Conservation (phyloP, 2,329 filamentous ascomycete genomes). For the Ophiostoma pallidulum region DNA sequence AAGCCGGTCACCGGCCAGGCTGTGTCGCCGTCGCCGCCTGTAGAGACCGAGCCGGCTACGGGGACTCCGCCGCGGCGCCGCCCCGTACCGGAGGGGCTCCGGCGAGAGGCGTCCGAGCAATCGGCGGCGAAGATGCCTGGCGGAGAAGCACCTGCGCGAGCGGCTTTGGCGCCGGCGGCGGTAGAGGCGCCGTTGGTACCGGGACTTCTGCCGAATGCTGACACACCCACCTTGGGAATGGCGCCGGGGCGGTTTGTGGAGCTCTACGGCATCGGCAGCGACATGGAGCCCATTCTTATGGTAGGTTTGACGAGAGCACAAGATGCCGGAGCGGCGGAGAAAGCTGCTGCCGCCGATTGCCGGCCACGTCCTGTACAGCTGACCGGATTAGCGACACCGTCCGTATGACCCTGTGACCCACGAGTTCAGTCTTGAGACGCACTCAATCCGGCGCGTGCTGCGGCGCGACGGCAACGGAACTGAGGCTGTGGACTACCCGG, state of each 20-base stretch:
- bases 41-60: neutral
- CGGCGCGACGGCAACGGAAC: conserved; percentile 20
- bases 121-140: too few relatives aligned
- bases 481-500: conserved; percentile 22
- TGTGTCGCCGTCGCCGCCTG: conserved; percentile 13
- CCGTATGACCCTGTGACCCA: conserved; percentile 8
- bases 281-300: conserved; percentile 28
- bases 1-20: conserved; percentile 7
- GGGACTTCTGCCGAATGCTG: neutral
- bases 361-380: neutral
- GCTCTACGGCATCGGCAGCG: conserved; percentile 26
- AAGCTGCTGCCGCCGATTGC: too few relatives aligned
- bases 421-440: conserved; percentile 12
- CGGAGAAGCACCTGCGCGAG: too few relatives aligned
- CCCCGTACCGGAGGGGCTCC: too few relatives aligned
- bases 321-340: neutral
- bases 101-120: too few relatives aligned
- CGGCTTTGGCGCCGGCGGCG: too few relatives aligned
- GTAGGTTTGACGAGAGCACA: neutral
- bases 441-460: conserved; percentile 10
- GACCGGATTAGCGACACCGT: conserved; percentile 6
- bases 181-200: too few relatives aligned
- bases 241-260: conserved; percentile 22
- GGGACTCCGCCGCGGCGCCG: too few relatives aligned
- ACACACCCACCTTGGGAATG: conserved; percentile 20